Percentiles rank a stretch among this genome's conserved stretches.
These are phyloP conservation scores for Rhododendron ferrugineum DNA, from an alignment of 148 eudicot genomes.

Conservation along the genomic window DNA sequence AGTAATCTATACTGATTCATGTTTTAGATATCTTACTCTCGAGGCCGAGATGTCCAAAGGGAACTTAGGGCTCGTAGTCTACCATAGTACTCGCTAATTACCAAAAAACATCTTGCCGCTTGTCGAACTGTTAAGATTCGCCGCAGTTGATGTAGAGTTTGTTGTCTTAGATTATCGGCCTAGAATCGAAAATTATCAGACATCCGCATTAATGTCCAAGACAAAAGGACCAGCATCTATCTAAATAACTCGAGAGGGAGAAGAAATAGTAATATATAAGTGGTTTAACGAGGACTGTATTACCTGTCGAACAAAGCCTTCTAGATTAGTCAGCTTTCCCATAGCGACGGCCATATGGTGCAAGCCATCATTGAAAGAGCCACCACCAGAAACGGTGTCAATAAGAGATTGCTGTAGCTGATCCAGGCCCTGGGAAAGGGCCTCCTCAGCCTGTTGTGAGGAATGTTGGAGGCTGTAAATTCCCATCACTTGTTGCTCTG, in stretches of 20 bases:
- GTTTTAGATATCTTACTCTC: conserved; percentile 55
- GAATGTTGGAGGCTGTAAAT: conserved; percentile 80
- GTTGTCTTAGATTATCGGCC: conserved; percentile 96
- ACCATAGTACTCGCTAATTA: conserved; percentile 81
- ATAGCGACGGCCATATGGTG: conserved; percentile 93
- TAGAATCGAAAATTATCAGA: conserved; percentile 14
- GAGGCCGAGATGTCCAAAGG: conserved; percentile 88
- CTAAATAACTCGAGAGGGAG: background rate
- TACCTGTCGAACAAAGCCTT: conserved; percentile 89
- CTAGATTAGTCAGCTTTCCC: conserved; percentile 82
- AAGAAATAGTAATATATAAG: too few species aligned
- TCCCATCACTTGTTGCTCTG: conserved; percentile 82
- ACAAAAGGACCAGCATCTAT: background rate
- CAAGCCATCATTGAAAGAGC: conserved; percentile 55
- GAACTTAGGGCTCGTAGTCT: conserved; percentile 87
- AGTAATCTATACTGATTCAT: background rate
- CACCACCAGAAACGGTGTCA: conserved; percentile 57
- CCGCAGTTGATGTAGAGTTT: conserved; percentile 77
- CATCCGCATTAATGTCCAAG: background rate
- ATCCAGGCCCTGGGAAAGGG: conserved; percentile 72
- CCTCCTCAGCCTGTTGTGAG: conserved; percentile 89
- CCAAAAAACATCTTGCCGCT: conserved; percentile 83
- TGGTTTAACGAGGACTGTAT: background rate
- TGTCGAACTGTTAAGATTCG: conserved; percentile 81
- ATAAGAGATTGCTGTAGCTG: conserved; percentile 86